A percentile compares a stretch with the other conserved stretches of the same genome.
phyloP scores from a whole-genome alignment of 1,139 yeast genomes.

The Schizosaccharomyces versatilis region DNA sequence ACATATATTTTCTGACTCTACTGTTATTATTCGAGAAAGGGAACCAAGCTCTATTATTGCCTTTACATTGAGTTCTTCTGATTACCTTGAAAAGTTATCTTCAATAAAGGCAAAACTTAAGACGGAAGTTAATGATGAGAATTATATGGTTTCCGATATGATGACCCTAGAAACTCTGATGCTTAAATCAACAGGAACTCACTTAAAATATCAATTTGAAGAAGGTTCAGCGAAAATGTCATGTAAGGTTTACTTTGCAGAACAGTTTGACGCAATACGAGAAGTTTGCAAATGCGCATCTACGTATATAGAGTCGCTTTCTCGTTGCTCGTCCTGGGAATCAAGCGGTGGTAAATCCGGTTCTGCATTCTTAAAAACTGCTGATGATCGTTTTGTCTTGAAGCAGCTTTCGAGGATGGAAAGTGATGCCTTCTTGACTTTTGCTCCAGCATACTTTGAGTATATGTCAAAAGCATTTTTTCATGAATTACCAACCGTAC shows the following conservation, averaged over 20 bases:
- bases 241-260: conserved; percentile 85
- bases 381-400: conserved; percentile 72
- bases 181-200: conserved; percentile 69
- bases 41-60: conserved; percentile 92
- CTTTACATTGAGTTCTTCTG: conserved; percentile 67
- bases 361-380: conserved; percentile 73
- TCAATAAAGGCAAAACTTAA: conserved; percentile 21
- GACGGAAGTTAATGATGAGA: conserved; percentile 6
- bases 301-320: conserved; percentile 63
- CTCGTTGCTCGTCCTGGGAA: conserved; percentile 89
- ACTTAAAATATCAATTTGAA: conserved; percentile 71
- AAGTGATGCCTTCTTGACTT: conserved; percentile 76
- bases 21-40: conserved; percentile 83
- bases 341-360: conserved; percentile 94
- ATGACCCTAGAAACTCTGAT: conserved; percentile 37
- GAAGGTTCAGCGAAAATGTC: conserved; percentile 68
- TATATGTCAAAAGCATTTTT: conserved; percentile 89
- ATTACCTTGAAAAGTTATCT: conserved; percentile 46
- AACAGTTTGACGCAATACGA: conserved; percentile 87
- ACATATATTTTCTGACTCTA: conserved; percentile 83
- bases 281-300: conserved; percentile 59
- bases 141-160: background rate
- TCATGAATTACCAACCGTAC: conserved; percentile 80
- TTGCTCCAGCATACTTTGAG: conserved; percentile 91
- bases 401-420: conserved; percentile 78